Evolutionary conservation across 306 rosid species (phyloP), one percentile per base, ranked within the genome.

Genomic region (Gastrolobium villosum): DNA sequence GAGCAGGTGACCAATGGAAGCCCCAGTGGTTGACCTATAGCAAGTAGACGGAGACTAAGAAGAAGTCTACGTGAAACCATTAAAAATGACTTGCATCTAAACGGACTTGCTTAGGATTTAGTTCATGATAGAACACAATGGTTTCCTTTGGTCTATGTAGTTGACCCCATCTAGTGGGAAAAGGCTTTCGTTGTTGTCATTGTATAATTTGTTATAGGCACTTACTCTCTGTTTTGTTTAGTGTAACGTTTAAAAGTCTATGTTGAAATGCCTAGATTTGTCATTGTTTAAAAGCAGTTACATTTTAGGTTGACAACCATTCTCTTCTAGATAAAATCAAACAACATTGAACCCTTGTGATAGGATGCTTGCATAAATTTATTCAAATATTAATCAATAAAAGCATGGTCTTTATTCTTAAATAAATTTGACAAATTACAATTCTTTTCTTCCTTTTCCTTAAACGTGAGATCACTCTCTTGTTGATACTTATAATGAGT

Each of bases 281-380:
- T 68, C 26, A 35, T 61, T 26, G 4, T 41, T 54, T 60, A 64
- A 75, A 68, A 59, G 31, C 11, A 75, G 41, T 36, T 54, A 75
- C 43, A 54, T 54, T 77, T 10, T 41, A 53, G 66, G 72, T 82
- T 40, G 7, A 36, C 43, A 0, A 30, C 10, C 10, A 30, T 57
- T 40, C 4, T 48, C 32, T 50, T 50, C 6, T 48, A 62, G 73
- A 57, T 68, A 46, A 35, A 75, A 37, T 45, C 11, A 65, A 73
- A 60, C 43, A 45, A 46, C 50, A 11, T 30, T 66, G 57, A 67
- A 70, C 59, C 54, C 45, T 74, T 45, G 48, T 81, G 36, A 14
- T 45, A 8, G 55, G 31, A 54, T 54, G 40, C 65, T 56, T 37
- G 52, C 26, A 69, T 45, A 56, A 55, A 55, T 55, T 31, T 53